These are phyloP conservation scores for Penicillium cosmopolitanum DNA, from an alignment of 495 filamentous ascomycete species.

Conservation along the genomic window DNA sequence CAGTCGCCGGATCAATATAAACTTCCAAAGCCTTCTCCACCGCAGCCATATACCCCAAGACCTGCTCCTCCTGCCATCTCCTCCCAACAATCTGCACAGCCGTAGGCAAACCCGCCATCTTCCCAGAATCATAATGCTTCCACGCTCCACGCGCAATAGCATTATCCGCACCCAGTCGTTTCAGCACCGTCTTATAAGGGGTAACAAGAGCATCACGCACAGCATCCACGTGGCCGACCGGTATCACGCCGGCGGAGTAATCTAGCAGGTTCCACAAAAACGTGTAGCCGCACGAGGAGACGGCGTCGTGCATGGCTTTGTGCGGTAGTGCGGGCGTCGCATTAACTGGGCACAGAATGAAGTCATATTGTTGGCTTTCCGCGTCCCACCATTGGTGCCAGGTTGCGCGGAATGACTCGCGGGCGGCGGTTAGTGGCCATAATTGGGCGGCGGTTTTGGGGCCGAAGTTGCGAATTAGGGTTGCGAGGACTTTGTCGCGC, in stretches of 20 bases:
- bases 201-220: conserved; percentile 65
- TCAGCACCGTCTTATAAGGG: conserved; percentile 52
- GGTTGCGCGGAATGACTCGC: conserved; percentile 74
- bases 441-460: conserved; percentile 72
- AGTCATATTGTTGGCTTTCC: conserved; percentile 66
- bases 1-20: conserved; percentile 36
- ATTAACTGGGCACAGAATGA: conserved; percentile 83
- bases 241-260: conserved; percentile 83
- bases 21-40: conserved; percentile 74
- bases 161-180: conserved; percentile 58
- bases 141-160: conserved; percentile 83
- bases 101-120: conserved; percentile 87
- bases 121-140: conserved; percentile 79
- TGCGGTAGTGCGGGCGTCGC: conserved; percentile 90
- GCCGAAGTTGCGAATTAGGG: conserved; percentile 70
- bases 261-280: conserved; percentile 96
- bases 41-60: conserved; percentile 80
- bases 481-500: conserved; percentile 76
- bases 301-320: conserved; percentile 82
- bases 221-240: conserved; percentile 82
- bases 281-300: conserved; percentile 90
- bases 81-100: conserved; percentile 85
- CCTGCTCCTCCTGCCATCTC: conserved; percentile 89
- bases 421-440: conserved; percentile 76
- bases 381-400: conserved; percentile 87